Evolutionary conservation across 805 yeast species (phyloP).

Genomic region (Saturnispora serradocipensis): DNA sequence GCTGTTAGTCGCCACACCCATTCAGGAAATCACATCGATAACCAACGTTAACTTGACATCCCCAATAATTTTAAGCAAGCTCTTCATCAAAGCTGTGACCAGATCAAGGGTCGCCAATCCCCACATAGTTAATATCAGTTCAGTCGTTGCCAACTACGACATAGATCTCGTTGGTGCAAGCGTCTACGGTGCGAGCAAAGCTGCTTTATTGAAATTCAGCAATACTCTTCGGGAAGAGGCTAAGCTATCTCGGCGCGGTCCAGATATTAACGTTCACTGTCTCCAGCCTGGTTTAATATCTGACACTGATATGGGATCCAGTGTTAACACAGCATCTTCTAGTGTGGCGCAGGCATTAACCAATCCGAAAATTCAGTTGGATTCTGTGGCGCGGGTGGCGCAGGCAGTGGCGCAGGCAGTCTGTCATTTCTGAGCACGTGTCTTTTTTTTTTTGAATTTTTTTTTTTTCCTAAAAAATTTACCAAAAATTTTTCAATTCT

Average conservation of each 20-base stretch:
- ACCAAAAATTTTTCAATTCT: constrained; percentile 9
- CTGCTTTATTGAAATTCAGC: constrained; percentile 59
- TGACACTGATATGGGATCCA: constrained; percentile 58
- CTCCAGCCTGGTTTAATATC: constrained; percentile 58
- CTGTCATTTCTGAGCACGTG: background rate
- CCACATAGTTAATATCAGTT: constrained; percentile 54
- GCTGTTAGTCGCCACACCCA: constrained; percentile 37
- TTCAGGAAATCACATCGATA: constrained; percentile 34
- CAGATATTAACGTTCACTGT: constrained; percentile 51
- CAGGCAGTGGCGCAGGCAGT: constrained; percentile 11
- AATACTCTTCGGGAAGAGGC: constrained; percentile 51
- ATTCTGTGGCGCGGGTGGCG: constrained; percentile 1
- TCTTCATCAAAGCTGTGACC: constrained; percentile 44
- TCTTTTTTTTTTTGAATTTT: background rate
- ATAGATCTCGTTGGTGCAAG: constrained; percentile 38
- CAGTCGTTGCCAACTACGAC: constrained; percentile 42
- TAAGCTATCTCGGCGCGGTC: constrained; percentile 23
- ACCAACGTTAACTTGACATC: constrained; percentile 49
- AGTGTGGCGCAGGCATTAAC: background rate
- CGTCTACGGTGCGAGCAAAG: constrained; percentile 63
- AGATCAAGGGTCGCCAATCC: constrained; percentile 23
- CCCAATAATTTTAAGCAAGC: constrained; percentile 50
- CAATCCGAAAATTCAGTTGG: background rate
- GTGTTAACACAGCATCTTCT: constrained; percentile 15
- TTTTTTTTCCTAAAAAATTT: constrained; percentile 6